Conservation (phyloP, 306 rosid genomes). For the Casuarina equisetifolia region DNA sequence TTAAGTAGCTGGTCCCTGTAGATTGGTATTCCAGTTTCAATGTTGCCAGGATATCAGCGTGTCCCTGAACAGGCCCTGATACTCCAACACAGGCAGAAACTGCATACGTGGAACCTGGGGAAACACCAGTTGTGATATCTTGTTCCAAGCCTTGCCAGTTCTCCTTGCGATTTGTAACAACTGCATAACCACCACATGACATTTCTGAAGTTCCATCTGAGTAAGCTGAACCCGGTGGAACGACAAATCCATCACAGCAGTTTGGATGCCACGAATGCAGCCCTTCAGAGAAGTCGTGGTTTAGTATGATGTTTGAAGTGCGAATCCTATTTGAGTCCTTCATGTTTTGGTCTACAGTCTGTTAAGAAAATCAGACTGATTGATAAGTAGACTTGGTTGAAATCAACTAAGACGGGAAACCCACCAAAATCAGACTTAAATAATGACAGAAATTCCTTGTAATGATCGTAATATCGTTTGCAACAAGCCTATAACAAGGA, state of each 20-base stretch:
- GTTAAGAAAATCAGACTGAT: slow-evolving; percentile 24
- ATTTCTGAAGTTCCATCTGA: slow-evolving; percentile 30
- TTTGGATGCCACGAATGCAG: slow-evolving; percentile 76
- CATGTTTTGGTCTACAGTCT: slow-evolving; percentile 42
- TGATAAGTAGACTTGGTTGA: neutral
- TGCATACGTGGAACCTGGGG: slow-evolving; percentile 48
- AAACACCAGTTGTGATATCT: slow-evolving; percentile 64
- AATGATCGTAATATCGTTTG: neutral
- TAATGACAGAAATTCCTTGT: neutral
- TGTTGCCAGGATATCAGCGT: slow-evolving; percentile 76
- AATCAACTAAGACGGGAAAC: neutral
- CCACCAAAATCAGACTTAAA: neutral
- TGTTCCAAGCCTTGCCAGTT: slow-evolving; percentile 98
- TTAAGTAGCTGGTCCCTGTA: slow-evolving; percentile 60
- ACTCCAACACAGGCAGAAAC: slow-evolving; percentile 85
- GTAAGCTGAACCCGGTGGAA: slow-evolving; percentile 46
- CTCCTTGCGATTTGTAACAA: slow-evolving; percentile 66
- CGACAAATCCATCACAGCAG: slow-evolving; percentile 62
- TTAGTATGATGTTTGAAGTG: slow-evolving; percentile 58
- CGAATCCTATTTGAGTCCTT: slow-evolving; percentile 32
- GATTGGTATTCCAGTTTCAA: slow-evolving; percentile 58
- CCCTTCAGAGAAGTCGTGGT: slow-evolving; percentile 81
- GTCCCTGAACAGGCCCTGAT: slow-evolving; percentile 59
- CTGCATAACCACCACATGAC: slow-evolving; percentile 46
- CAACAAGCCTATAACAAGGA: neutral